Conservation (phyloP, 2,329 filamentous ascomycete species). For the Anisogramma anomala region DNA sequence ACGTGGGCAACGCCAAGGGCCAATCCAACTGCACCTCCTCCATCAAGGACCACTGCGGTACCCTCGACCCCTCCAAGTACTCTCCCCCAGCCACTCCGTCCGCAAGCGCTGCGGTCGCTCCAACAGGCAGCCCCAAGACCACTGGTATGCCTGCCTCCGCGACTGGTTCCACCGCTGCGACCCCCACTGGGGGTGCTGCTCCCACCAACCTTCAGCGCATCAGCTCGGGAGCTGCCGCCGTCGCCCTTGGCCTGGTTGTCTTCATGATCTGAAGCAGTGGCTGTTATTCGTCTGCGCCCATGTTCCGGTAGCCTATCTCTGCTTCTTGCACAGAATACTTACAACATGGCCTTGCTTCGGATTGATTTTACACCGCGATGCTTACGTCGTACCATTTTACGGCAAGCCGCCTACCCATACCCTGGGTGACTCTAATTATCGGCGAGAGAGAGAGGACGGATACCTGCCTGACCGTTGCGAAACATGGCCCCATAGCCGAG, state of each 20-base stretch:
- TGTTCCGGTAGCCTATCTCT: constrained; percentile 6
- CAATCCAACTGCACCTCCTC: constrained; percentile 38
- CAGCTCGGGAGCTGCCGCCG: constrained; percentile 35
- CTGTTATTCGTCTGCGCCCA: not conserved
- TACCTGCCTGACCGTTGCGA: constrained; percentile 11
- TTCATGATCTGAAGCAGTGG: constrained; percentile 33
- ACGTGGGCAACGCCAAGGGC: constrained; percentile 29
- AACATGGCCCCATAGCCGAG: constrained; percentile 6
- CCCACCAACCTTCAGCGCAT: constrained; percentile 24
- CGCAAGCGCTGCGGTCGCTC: constrained; percentile 13
- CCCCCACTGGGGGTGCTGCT: constrained; percentile 18
- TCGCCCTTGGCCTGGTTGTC: constrained; percentile 41
- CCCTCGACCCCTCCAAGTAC: constrained; percentile 24
- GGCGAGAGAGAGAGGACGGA: constrained; percentile 14
- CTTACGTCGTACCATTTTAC: constrained; percentile 8
- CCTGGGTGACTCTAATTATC: constrained; percentile 11
- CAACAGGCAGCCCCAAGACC: constrained; percentile 5
- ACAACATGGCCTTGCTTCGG: not conserved
- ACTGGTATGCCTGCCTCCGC: constrained; percentile 6
- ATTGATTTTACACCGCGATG: not conserved
- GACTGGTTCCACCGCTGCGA: constrained; percentile 15
- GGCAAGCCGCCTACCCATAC: constrained; percentile 10
- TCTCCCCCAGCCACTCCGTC: constrained; percentile 18
- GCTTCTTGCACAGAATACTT: constrained; percentile 15
- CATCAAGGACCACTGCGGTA: constrained; percentile 38